Percentiles rank a stretch among this genome's conserved stretches.
These are phyloP conservation scores for Penicillium malachiteum DNA, from an alignment of 495 filamentous ascomycete genomes.

Conservation along the genomic window DNA sequence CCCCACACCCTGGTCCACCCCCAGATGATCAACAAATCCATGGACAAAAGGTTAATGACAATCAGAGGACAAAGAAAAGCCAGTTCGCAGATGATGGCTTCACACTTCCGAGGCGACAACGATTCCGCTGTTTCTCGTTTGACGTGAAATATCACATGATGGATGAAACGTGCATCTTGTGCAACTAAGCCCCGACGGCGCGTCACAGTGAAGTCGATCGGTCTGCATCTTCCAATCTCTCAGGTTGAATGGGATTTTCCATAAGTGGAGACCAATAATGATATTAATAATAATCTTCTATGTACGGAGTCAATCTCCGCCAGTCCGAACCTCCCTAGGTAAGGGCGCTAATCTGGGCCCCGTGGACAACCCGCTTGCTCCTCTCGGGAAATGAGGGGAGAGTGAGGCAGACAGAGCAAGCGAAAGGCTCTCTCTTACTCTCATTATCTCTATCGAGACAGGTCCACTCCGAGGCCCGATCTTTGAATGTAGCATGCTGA, in stretches of 20 bases:
- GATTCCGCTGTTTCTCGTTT: constrained; percentile 5
- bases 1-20: constrained; percentile 6
- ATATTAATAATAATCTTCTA: neutral
- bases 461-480: neutral
- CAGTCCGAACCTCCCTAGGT: constrained; percentile 13
- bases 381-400: neutral
- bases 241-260: constrained; percentile 7
- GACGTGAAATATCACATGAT: constrained; percentile 27
- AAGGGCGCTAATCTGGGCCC: constrained; percentile 6
- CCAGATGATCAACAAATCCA: constrained; percentile 4
- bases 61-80: constrained; percentile 1
- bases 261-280: neutral
- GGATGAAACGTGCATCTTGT: constrained; percentile 14
- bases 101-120: constrained; percentile 1
- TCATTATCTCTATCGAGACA: neutral
- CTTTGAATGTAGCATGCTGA: constrained; percentile 9
- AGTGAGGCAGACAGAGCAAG: neutral
- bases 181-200: constrained; percentile 10
- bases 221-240: constrained; percentile 15
- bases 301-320: constrained; percentile 9
- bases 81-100: constrained; percentile 12
- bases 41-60: neutral
- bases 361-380: constrained; percentile 8
- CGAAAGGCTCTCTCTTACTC: neutral
- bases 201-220: constrained; percentile 10